Percentiles rank a stretch among this genome's conserved stretches.
These are phyloP conservation scores for Hansfordia pulvinata DNA, from an alignment of 2,329 filamentous ascomycete species.

Conservation along the genomic window DNA sequence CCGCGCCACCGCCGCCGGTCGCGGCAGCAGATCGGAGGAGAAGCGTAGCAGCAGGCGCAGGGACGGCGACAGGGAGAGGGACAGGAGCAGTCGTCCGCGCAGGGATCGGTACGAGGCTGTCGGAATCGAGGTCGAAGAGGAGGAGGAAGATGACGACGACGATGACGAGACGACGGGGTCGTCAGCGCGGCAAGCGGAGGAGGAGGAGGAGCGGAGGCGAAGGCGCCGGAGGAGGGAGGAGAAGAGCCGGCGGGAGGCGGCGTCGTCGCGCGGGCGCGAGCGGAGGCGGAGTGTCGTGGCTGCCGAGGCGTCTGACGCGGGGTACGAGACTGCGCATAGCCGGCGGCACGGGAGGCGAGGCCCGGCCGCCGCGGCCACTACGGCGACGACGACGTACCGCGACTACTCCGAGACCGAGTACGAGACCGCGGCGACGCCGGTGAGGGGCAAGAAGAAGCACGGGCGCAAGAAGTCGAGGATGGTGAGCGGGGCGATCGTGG, in stretches of 20 bases:
- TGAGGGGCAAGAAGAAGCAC: conserved; percentile 3
- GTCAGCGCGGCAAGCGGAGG: too few relatives aligned
- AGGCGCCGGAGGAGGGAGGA: conserved; percentile 7
- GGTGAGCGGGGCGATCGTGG: conserved; percentile 57
- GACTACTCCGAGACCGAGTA: conserved; percentile 12
- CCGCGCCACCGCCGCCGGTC: neutral
- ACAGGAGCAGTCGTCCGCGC: neutral
- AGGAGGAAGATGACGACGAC: conserved; percentile 19
- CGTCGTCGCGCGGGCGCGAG: conserved; percentile 7
- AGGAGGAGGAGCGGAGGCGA: conserved; percentile 16
- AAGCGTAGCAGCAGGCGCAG: neutral
- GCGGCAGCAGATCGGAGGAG: neutral
- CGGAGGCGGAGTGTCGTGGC: conserved; percentile 3
- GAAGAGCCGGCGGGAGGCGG: conserved; percentile 7
- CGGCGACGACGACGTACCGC: conserved; percentile 7
- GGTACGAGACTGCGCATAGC: too few relatives aligned
- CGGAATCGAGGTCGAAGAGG: neutral
- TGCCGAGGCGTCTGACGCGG: too few relatives aligned
- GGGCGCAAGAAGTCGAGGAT: conserved; percentile 41
- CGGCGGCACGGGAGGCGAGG: too few relatives aligned
- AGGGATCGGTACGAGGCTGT: neutral
- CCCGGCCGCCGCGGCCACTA: too few relatives aligned
- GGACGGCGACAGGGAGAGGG: neutral
- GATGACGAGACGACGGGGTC: conserved; percentile 9
- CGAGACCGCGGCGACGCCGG: conserved; percentile 6